phyloP scores from a whole-genome alignment of 495 filamentous ascomycete species.

The Penicillium argentinense region DNA sequence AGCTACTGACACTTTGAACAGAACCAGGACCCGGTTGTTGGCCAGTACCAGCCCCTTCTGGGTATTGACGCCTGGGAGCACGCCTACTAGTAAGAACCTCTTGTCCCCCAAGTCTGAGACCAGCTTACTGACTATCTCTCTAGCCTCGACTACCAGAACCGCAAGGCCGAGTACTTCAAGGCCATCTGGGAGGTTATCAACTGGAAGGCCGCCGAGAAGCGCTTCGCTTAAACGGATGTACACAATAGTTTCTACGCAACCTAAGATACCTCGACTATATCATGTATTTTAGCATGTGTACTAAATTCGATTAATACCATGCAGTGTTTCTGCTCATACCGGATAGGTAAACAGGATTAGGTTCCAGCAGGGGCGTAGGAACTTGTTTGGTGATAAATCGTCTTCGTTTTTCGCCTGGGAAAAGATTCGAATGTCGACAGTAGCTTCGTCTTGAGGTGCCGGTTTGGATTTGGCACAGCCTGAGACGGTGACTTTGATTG shows the following conservation, averaged over 20 bases:
- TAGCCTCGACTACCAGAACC: slow-evolving; percentile 94
- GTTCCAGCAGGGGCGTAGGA: too few species aligned
- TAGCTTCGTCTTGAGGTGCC: neutral
- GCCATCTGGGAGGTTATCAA: slow-evolving; percentile 98
- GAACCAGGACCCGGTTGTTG: slow-evolving; percentile 93
- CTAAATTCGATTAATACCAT: too few species aligned
- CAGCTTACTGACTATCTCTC: slow-evolving; percentile 44
- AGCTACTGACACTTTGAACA: slow-evolving; percentile 24
- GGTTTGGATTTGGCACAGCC: neutral
- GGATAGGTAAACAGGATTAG: too few species aligned
- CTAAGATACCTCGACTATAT: too few species aligned
- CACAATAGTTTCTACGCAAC: too few species aligned
- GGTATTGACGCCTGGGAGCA: slow-evolving; percentile 99
- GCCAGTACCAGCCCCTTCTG: slow-evolving; percentile 79
- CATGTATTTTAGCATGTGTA: slow-evolving; percentile 22
- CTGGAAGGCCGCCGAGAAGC: slow-evolving; percentile 91
- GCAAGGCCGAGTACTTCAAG: slow-evolving; percentile 97
- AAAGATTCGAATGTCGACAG: neutral
- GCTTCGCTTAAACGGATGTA: slow-evolving; percentile 52
- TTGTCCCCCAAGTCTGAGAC: too few species aligned
- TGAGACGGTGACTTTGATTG: neutral
- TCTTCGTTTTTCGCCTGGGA: too few species aligned
- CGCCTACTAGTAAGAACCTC: slow-evolving; percentile 63
- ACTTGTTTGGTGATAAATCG: too few species aligned
- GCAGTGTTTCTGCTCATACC: too few species aligned